phyloP scores from a whole-genome alignment of 2,329 filamentous ascomycete genomes.

The Cytospora chrysosperma region DNA sequence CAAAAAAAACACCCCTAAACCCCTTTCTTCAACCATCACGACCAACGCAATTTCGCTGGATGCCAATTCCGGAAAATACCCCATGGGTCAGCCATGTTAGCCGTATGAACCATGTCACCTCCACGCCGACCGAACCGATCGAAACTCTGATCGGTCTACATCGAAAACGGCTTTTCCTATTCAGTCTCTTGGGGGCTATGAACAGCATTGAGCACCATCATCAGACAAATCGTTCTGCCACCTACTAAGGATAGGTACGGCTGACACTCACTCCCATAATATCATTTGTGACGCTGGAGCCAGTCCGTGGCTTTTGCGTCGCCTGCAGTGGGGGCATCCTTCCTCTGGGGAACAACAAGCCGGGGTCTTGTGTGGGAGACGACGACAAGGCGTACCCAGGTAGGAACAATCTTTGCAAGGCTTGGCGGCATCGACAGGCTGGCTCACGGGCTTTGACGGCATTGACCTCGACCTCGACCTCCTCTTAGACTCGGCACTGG shows the following conservation, averaged over 20 bases:
- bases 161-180: background rate
- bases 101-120: background rate
- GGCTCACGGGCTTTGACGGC: constrained; percentile 10
- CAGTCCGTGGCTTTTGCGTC: constrained; percentile 11
- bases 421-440: constrained; percentile 1
- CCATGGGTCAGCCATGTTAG: background rate
- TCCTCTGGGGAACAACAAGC: constrained; percentile 11
- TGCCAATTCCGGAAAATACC: constrained; percentile 10
- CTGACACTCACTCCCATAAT: constrained; percentile 1
- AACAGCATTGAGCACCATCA: background rate
- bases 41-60: constrained; percentile 6
- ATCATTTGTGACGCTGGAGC: constrained; percentile 8
- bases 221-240: no score
- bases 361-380: background rate
- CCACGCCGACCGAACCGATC: constrained; percentile 9
- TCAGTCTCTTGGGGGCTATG: background rate
- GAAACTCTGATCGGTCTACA: background rate
- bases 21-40: constrained; percentile 4
- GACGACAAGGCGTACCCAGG: no score
- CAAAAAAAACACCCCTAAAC: constrained; percentile 15
- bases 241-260: background rate
- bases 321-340: constrained; percentile 2
- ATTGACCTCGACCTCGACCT: background rate
- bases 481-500: background rate
- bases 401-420: no score